A percentile compares a stretch with the other conserved stretches of the same genome.
Conservation (phyloP, 2,329 filamentous ascomycete genomes). For the Fusarium paranaense region DNA sequence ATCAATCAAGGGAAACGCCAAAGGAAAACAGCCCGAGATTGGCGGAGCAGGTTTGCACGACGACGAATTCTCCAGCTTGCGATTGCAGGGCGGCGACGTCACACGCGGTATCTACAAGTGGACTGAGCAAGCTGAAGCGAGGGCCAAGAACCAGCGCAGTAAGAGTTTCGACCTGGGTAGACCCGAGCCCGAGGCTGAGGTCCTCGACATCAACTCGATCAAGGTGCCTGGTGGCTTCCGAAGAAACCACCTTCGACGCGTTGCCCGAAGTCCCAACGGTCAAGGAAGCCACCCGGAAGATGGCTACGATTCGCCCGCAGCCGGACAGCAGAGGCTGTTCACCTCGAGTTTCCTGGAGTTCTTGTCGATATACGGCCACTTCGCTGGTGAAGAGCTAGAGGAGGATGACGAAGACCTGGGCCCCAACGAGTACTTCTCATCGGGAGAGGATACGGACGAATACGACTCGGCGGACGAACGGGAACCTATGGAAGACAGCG, state of each 20-base stretch:
- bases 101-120: slow-evolving; percentile 96
- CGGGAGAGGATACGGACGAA: slow-evolving; percentile 76
- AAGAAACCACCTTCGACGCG: slow-evolving; percentile 85
- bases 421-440: slow-evolving; percentile 92
- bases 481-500: slow-evolving; percentile 89
- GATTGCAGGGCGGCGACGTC: slow-evolving; percentile 93
- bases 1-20: slow-evolving; percentile 56
- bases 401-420: slow-evolving; percentile 92
- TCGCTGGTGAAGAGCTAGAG: slow-evolving; percentile 95
- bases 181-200: slow-evolving; percentile 82
- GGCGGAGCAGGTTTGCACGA: slow-evolving; percentile 61
- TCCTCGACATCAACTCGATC: slow-evolving; percentile 88
- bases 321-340: slow-evolving; percentile 68
- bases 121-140: slow-evolving; percentile 87
- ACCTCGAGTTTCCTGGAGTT: slow-evolving; percentile 98
- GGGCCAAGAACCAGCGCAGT: slow-evolving; percentile 78
- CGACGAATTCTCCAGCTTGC: slow-evolving; percentile 93
- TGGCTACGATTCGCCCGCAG: slow-evolving; percentile 49
- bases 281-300: slow-evolving; percentile 49
- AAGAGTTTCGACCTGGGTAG: slow-evolving; percentile 87
- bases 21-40: slow-evolving; percentile 65
- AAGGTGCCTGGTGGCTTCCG: slow-evolving; percentile 94
- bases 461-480: slow-evolving; percentile 73
- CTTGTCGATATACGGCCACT: slow-evolving; percentile 93
- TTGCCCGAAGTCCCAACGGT: slow-evolving; percentile 70